phyloP scores from a whole-genome alignment of 495 filamentous ascomycete species.

The Tuber aestivum region DNA sequence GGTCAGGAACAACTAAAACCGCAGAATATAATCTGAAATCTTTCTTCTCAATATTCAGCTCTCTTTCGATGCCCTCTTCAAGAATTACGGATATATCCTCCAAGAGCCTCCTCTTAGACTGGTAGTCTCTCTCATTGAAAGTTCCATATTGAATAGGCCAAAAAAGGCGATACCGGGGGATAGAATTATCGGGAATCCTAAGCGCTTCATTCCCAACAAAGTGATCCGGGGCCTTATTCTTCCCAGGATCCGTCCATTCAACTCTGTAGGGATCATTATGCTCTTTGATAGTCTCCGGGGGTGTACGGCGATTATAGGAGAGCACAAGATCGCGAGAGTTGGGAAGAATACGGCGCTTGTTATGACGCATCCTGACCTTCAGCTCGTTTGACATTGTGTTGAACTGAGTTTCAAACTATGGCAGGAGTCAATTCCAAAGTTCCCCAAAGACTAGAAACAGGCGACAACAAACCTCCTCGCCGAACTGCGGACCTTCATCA shows the following conservation, averaged over 20 bases:
- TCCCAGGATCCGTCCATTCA: constrained; percentile 83
- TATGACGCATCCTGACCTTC: constrained; percentile 80
- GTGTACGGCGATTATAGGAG: constrained; percentile 78
- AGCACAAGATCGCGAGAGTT: constrained; percentile 92
- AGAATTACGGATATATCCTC: constrained; percentile 81
- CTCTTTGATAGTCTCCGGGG: constrained; percentile 76
- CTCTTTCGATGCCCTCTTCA: constrained; percentile 74
- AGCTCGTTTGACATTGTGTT: constrained; percentile 75
- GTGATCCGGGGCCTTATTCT: constrained; percentile 55
- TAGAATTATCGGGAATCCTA: constrained; percentile 82
- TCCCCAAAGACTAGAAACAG: constrained; percentile 15
- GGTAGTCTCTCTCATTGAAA: constrained; percentile 85
- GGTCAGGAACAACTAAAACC: constrained; percentile 89
- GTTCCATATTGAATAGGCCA: constrained; percentile 85
- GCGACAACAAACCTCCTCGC: constrained; percentile 56
- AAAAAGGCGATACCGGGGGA: constrained; percentile 79
- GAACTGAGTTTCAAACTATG: constrained; percentile 67
- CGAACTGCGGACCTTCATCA: constrained; percentile 67
- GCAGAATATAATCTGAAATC: constrained; percentile 85
- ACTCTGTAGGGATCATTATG: constrained; percentile 90
- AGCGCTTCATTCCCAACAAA: constrained; percentile 76
- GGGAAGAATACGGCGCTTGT: constrained; percentile 85
- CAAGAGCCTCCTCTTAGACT: constrained; percentile 64
- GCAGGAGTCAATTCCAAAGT: constrained; percentile 13
- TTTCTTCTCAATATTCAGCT: constrained; percentile 69